Percentiles rank a stretch among this genome's conserved stretches.
Conservation (phyloP, 1,284 basidiomycete species). For the Cryptococcus sp. region DNA sequence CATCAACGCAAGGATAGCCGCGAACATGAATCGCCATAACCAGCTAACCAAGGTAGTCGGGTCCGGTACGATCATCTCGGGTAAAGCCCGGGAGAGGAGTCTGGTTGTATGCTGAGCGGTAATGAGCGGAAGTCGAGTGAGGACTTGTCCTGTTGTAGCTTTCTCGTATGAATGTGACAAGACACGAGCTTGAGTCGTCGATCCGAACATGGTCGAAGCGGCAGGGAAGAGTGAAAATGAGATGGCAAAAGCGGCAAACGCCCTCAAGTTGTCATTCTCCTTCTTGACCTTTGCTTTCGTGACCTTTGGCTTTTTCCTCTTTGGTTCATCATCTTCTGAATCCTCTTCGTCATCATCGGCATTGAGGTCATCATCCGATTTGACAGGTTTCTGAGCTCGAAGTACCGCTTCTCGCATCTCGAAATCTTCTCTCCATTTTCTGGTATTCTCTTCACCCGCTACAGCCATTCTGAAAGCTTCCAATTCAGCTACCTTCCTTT, state of each 20-base stretch:
- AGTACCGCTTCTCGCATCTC: conserved; percentile 27
- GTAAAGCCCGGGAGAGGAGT: conserved; percentile 28
- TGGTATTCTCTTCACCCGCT: conserved; percentile 29
- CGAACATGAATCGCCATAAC: conserved; percentile 35
- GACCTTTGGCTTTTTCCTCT: conserved; percentile 25
- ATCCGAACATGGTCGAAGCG: conserved; percentile 23
- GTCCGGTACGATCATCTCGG: conserved; percentile 20
- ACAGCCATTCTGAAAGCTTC: conserved; percentile 31
- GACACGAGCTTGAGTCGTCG: background rate
- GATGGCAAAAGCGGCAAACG: conserved; percentile 43
- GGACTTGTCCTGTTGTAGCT: conserved; percentile 23
- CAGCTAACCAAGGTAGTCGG: conserved; percentile 35
- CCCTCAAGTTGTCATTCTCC: conserved; percentile 22
- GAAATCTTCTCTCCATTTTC: conserved; percentile 34
- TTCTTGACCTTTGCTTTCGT: conserved; percentile 11
- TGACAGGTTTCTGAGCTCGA: conserved; percentile 10
- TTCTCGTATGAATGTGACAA: background rate
- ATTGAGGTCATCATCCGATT: conserved; percentile 19
- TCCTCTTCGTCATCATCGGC: conserved; percentile 11
- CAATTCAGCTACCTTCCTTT: conserved; percentile 34
- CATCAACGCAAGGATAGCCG: conserved; percentile 22
- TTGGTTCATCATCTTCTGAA: conserved; percentile 12
- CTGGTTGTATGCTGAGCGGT: conserved; percentile 39
- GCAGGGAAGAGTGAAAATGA: conserved; percentile 40
- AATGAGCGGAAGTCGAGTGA: conserved; percentile 35